A percentile compares a stretch with the other conserved stretches of the same genome.
Conservation (phyloP, 1,284 basidiomycete genomes). For the Fomitopsis pinicola region DNA sequence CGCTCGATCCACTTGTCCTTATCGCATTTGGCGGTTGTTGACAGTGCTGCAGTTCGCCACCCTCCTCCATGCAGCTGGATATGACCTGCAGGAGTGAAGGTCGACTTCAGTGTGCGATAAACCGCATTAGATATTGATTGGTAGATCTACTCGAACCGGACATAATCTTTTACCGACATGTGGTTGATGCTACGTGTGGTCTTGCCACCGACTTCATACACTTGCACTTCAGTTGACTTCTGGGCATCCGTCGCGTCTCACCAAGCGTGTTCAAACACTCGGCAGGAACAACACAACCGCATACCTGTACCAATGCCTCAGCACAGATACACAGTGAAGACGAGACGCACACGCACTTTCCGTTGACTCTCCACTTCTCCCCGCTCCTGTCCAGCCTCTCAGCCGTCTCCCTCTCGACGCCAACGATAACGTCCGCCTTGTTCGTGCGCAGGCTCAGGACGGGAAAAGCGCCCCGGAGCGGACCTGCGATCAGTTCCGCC, state of each 20-base stretch:
- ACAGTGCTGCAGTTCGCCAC: constrained; percentile 7
- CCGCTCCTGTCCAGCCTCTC: constrained; percentile 64
- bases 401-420: constrained; percentile 60
- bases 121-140: neutral
- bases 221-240: neutral
- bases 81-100: constrained; percentile 6
- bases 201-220: neutral
- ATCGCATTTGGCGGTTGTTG: neutral
- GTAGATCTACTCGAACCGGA: neutral
- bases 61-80: constrained; percentile 10
- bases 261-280: neutral
- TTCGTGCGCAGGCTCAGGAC: constrained; percentile 87
- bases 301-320: constrained; percentile 30
- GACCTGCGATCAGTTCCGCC: constrained; percentile 42
- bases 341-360: constrained; percentile 53
- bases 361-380: constrained; percentile 78
- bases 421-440: constrained; percentile 94
- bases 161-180: neutral
- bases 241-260: neutral
- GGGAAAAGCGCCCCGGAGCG: constrained; percentile 76
- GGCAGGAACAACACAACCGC: constrained; percentile 42
- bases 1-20: constrained; percentile 14
- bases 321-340: neutral
- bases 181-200: neutral
- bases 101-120: neutral